phyloP scores from a whole-genome alignment of 148 eudicot species.

The Silene uniflora region DNA sequence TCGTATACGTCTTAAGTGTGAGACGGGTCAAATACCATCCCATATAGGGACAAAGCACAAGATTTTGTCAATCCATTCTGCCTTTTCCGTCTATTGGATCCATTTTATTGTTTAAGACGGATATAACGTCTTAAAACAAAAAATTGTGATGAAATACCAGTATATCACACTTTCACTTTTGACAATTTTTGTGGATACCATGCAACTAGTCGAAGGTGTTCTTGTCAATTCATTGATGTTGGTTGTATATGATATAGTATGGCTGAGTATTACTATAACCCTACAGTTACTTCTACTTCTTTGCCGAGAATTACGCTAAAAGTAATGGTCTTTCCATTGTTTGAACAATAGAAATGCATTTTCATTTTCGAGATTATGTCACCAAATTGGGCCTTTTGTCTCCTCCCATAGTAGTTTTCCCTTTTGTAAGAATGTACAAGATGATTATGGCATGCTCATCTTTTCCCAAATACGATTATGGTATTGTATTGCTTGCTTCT shows the following conservation, averaged over 20 bases:
- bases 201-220: slow-evolving; percentile 63
- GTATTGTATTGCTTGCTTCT: no score
- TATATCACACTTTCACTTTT: no score
- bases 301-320: neutral
- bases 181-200: slow-evolving; percentile 69
- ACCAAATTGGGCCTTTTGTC: neutral
- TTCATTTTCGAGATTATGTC: slow-evolving; percentile 4
- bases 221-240: neutral
- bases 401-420: neutral
- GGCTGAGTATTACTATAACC: neutral
- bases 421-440: neutral
- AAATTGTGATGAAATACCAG: no score
- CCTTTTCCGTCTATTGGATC: no score
- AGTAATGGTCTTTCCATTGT: neutral
- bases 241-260: neutral
- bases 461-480: no score
- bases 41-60: no score
- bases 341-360: neutral
- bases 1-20: no score
- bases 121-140: no score
- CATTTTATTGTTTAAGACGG: no score
- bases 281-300: neutral
- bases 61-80: no score
- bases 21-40: no score
- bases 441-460: no score